Evolutionary conservation across 2,329 filamentous ascomycete genomes (phyloP), one percentile per base, ranked within the genome.

Genomic region (Raffaelea arxii): DNA sequence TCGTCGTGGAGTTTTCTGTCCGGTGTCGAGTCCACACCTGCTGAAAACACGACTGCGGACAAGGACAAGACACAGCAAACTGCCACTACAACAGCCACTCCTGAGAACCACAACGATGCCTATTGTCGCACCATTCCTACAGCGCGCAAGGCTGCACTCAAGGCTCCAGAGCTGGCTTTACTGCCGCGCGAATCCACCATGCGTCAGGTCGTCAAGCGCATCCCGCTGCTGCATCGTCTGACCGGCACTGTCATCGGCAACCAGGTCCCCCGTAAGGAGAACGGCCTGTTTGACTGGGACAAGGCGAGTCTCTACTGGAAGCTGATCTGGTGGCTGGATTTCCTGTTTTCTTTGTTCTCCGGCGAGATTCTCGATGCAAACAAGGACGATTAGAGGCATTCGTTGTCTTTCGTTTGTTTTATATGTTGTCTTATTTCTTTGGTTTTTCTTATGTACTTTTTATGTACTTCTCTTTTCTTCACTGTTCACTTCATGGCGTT

Each of bases 221-320:
- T 88, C 36, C 84, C 84, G 3, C 72, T 88, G 50, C 65, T 88
- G 50, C 77, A 75, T 55, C 88, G 82, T 79, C 83, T 89, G 58
- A 80, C 78, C 40, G 80, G 68, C 53, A 80, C 69, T 56, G 79
- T 90, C 62, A 89, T 91, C 56, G 86, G 86, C 6, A 80, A 80
- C 58, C 75, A 84, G 59, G 79, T 91, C 35, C 86, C 86, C 7
- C 73, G 83, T 37, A 82, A 74, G 45, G 84, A 88, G 45, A 70
- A 75, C 38, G 86, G 86, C 48, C 80, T 79, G 37, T 90, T 95
- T 55, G 90, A 96, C 62, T 85, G 81, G 70, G 77, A 77, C 37
- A 67, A 67, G 40, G 80, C 80, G 11, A 82, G 78, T 50, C 62
- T 83, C 50, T 84, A 83, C 65, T 84, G 80, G 80, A 78, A 77